Evolutionary conservation across 805 yeast genomes (phyloP).

Genomic region (Candida wancherniae): DNA sequence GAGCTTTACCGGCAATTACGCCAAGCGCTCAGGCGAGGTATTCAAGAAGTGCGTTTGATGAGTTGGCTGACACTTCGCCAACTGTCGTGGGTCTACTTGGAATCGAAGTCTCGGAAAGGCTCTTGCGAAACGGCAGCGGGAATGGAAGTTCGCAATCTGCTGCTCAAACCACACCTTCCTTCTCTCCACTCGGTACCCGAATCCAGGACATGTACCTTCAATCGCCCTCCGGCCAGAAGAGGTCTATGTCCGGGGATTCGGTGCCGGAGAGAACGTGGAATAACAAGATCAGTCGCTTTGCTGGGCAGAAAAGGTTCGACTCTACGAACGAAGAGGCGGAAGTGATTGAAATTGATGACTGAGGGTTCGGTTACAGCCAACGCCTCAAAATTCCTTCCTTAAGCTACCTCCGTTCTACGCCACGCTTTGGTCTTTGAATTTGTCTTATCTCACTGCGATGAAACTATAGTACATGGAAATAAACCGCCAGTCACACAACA

Average conservation of each 20-base stretch:
- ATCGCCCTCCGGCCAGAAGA: conserved; percentile 11
- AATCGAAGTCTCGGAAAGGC: conserved; percentile 16
- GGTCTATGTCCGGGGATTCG: conserved; percentile 6
- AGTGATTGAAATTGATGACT: conserved; percentile 17
- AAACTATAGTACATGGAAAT: conserved; percentile 12
- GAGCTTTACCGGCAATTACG: too few species aligned
- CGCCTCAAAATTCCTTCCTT: background rate
- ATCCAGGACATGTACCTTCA: conserved; percentile 11
- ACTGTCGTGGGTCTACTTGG: conserved; percentile 22
- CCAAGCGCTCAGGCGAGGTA: conserved; percentile 2
- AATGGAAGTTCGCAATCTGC: too few species aligned
- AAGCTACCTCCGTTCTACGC: background rate
- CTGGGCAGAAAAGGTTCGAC: conserved; percentile 8
- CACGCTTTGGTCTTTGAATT: background rate
- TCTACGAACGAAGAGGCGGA: conserved; percentile 8
- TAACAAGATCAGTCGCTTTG: too few species aligned
- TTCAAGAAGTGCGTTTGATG: conserved; percentile 17
- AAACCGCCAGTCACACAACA: background rate
- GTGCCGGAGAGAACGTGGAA: conserved; percentile 8
- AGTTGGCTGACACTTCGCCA: background rate
- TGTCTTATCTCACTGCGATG: conserved; percentile 4
- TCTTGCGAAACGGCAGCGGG: too few species aligned
- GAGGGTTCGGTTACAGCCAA: background rate
- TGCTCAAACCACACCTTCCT: too few species aligned
- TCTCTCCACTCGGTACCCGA: conserved; percentile 16